Evolutionary conservation across 2,329 filamentous ascomycete species (phyloP).

Genomic region (Teratosphaeria pseudoeucalypti): DNA sequence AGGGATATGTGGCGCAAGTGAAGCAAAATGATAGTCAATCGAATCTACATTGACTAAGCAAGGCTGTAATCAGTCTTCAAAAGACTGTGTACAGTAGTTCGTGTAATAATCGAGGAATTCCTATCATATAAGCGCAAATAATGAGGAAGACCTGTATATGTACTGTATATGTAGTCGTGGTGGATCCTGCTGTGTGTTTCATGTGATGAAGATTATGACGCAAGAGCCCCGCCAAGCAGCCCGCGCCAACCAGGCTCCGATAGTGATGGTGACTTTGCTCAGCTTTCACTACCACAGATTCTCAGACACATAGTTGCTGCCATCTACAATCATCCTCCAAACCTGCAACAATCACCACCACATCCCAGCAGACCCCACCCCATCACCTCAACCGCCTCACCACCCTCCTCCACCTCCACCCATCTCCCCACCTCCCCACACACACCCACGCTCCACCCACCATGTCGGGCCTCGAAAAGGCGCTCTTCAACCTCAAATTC

Average conservation of each 20-base stretch:
- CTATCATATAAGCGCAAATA: too few relatives aligned
- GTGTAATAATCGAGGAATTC: too few relatives aligned
- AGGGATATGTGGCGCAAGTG: not conserved
- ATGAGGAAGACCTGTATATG: too few relatives aligned
- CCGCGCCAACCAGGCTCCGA: not conserved
- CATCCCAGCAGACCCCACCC: not conserved
- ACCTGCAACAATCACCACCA: not conserved
- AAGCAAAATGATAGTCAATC: not conserved
- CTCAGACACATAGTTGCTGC: not conserved
- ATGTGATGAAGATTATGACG: not conserved
- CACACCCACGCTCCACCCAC: slow-evolving; percentile 1
- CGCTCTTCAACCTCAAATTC: slow-evolving; percentile 55
- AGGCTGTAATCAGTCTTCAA: too few relatives aligned
- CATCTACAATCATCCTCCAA: not conserved
- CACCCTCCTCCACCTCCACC: not conserved
- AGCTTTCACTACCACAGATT: not conserved
- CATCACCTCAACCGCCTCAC: too few relatives aligned
- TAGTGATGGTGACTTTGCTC: not conserved
- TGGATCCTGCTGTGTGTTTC: not conserved
- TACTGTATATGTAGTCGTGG: too few relatives aligned
- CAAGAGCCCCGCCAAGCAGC: not conserved
- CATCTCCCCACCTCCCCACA: not conserved
- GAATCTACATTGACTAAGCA: too few relatives aligned
- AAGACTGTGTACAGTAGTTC: too few relatives aligned
- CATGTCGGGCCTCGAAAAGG: slow-evolving; percentile 53